Evolutionary conservation across 192 early-diverging fungal genomes (phyloP).

Genomic region (Backusella circina): DNA sequence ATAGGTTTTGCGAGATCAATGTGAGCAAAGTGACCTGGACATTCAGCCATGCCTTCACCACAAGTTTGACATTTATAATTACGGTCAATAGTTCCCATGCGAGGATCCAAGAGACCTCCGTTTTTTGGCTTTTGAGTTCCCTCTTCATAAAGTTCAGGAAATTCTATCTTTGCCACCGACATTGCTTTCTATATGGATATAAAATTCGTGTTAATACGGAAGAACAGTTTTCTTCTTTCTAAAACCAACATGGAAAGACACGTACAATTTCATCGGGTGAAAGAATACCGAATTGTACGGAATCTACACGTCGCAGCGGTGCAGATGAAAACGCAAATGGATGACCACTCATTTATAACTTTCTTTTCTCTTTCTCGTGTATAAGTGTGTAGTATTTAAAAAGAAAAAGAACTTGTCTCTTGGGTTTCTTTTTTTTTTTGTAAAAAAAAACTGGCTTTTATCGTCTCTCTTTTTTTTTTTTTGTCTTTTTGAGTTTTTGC

Average conservation of each 20-base stretch:
- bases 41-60: constrained; percentile 90
- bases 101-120: constrained; percentile 87
- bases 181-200: constrained; percentile 78
- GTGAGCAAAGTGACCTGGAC: constrained; percentile 97
- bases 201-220: constrained; percentile 18
- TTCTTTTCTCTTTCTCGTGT: background rate
- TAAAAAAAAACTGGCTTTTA: background rate
- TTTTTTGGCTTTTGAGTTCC: constrained; percentile 77
- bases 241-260: constrained; percentile 3
- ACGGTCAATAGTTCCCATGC: constrained; percentile 96
- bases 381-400: background rate
- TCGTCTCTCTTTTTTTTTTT: background rate
- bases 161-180: constrained; percentile 93
- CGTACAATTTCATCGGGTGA: constrained; percentile 95
- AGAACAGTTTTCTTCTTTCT: background rate
- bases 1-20: constrained; percentile 96
- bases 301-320: constrained; percentile 80
- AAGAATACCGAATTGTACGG: constrained; percentile 94
- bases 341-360: constrained; percentile 45
- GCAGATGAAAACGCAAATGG: constrained; percentile 75
- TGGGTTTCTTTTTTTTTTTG: background rate
- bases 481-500: background rate
- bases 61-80: constrained; percentile 98
- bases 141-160: constrained; percentile 85
- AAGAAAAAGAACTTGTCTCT: background rate